Conservation (phyloP, 306 rosid genomes). For the Prunus mira region DNA sequence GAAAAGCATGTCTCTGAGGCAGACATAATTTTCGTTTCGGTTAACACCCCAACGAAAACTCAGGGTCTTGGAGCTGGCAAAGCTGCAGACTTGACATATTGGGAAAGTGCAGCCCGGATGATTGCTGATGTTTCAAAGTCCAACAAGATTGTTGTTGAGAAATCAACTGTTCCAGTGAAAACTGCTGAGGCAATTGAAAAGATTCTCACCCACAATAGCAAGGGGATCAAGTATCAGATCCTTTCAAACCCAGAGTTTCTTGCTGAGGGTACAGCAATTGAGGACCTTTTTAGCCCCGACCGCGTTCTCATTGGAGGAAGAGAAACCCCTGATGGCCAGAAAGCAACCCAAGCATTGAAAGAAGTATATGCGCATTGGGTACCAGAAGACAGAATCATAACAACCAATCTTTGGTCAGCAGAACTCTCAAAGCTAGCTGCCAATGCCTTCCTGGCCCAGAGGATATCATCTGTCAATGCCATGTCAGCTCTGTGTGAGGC, state of each 20-base stretch:
- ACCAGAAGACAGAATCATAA: slow-evolving; percentile 60
- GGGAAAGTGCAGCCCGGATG: slow-evolving; percentile 89
- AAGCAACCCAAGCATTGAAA: slow-evolving; percentile 57
- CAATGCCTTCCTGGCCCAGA: slow-evolving; percentile 78
- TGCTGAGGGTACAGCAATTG: slow-evolving; percentile 81
- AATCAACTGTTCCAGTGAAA: slow-evolving; percentile 82
- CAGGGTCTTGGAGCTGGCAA: slow-evolving; percentile 79
- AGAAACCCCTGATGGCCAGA: slow-evolving; percentile 50
- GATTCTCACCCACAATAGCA: slow-evolving; percentile 57
- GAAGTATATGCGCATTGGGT: slow-evolving; percentile 70
- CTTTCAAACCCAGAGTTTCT: slow-evolving; percentile 85
- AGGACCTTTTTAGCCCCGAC: slow-evolving; percentile 66
- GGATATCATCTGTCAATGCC: slow-evolving; percentile 78
- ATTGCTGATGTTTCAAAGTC: slow-evolving; percentile 64
- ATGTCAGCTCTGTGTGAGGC: slow-evolving; percentile 87
- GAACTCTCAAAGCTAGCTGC: slow-evolving; percentile 84
- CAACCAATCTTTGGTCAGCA: slow-evolving; percentile 81
- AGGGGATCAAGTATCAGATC: slow-evolving; percentile 55
- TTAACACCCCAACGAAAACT: slow-evolving; percentile 75
- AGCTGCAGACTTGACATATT: slow-evolving; percentile 79
- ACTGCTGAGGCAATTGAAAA: slow-evolving; percentile 79
- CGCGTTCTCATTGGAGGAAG: slow-evolving; percentile 78
- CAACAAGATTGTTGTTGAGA: slow-evolving; percentile 77
- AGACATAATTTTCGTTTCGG: slow-evolving; percentile 72
- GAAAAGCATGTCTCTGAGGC: slow-evolving; percentile 70